Evolutionary conservation across 2,329 filamentous ascomycete species (phyloP).

Genomic region (Aschersonia sp.): DNA sequence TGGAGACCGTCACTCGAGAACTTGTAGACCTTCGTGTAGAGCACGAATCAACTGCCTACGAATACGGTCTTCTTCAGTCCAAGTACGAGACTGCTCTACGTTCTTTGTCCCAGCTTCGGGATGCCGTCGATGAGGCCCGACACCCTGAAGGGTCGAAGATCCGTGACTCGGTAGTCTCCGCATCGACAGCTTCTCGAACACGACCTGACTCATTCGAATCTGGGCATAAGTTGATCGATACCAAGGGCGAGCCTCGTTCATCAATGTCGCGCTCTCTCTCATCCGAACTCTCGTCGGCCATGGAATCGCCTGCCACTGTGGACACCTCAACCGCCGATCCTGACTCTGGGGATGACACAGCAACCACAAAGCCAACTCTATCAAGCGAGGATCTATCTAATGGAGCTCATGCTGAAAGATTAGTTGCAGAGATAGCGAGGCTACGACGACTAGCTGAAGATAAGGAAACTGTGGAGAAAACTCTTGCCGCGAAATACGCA

Average conservation of each 20-base stretch:
- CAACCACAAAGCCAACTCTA: constrained; percentile 26
- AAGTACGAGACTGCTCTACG: constrained; percentile 88
- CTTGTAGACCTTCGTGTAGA: constrained; percentile 80
- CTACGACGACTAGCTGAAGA: constrained; percentile 58
- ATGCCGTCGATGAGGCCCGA: constrained; percentile 64
- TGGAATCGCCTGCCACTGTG: constrained; percentile 55
- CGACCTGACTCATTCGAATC: constrained; percentile 76
- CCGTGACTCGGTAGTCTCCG: constrained; percentile 42
- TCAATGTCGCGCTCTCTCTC: constrained; percentile 77
- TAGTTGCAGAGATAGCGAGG: constrained; percentile 52
- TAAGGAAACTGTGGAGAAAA: constrained; percentile 59
- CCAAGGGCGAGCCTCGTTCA: constrained; percentile 51
- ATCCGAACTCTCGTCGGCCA: constrained; percentile 80
- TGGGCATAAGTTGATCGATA: constrained; percentile 54
- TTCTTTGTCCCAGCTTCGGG: constrained; percentile 71
- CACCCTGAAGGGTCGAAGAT: constrained; percentile 36
- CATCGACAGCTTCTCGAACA: constrained; percentile 24
- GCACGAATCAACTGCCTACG: constrained; percentile 69
- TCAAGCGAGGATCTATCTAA: constrained; percentile 23
- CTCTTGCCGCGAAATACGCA: constrained; percentile 66
- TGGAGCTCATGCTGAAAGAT: constrained; percentile 22
- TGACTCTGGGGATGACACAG: constrained; percentile 23
- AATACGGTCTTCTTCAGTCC: constrained; percentile 66
- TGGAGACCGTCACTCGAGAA: constrained; percentile 83
- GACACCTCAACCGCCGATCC: constrained; percentile 46